A percentile compares a stretch with the other conserved stretches of the same genome.
Evolutionary conservation across 163 green algal genomes (phyloP).

Genomic region (Prototheca wickerhamii): DNA sequence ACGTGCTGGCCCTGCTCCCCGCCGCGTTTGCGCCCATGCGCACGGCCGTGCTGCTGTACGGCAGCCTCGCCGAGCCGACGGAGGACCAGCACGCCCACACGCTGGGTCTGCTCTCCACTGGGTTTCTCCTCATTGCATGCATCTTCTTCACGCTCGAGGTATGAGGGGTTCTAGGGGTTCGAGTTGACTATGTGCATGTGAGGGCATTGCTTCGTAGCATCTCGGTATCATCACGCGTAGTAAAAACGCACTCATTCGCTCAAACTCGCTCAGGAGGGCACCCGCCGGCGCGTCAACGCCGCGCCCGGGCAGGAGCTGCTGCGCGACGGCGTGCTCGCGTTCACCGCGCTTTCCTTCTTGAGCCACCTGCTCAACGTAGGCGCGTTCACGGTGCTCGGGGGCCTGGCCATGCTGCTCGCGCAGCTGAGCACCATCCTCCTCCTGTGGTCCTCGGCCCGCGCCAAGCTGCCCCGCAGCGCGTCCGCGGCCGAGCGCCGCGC

Average conservation of each 20-base stretch:
- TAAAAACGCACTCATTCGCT: too few species aligned
- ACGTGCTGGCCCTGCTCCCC: not conserved
- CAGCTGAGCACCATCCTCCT: not conserved
- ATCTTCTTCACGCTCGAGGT: slow-evolving; percentile 15
- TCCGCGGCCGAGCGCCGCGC: not conserved
- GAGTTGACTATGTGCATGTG: not conserved
- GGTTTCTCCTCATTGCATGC: slow-evolving; percentile 1
- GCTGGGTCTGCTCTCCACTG: slow-evolving; percentile 12
- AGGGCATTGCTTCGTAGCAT: not conserved
- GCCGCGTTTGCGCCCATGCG: not conserved
- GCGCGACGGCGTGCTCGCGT: not conserved
- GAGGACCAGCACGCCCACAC: slow-evolving; percentile 23
- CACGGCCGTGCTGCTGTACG: slow-evolving; percentile 11
- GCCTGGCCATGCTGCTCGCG: not conserved
- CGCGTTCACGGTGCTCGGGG: not conserved
- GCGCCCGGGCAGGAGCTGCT: not conserved
- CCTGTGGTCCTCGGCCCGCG: not conserved
- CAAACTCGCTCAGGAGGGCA: not conserved
- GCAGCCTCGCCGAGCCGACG: slow-evolving; percentile 9
- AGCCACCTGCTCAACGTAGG: slow-evolving; percentile 16
- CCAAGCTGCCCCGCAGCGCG: not conserved
- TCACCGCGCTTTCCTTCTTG: not conserved
- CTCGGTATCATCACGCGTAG: too few species aligned
- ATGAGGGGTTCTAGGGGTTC: not conserved
- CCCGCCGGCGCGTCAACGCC: not conserved